Evolutionary conservation across 2,329 filamentous ascomycete genomes (phyloP), one percentile per base, ranked within the genome.

Genomic region (Alternaria sp.): DNA sequence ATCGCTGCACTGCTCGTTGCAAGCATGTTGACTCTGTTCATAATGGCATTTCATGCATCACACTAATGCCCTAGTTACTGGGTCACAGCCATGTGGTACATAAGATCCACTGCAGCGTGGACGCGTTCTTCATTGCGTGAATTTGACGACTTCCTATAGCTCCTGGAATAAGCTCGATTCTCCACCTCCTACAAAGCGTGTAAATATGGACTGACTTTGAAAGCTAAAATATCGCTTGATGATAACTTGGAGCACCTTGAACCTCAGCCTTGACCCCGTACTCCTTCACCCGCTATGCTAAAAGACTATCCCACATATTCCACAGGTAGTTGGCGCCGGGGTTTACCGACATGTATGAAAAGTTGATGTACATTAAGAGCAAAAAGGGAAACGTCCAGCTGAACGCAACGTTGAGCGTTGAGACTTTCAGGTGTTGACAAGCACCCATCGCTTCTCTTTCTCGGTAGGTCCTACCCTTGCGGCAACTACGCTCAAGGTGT

Each of bases 401-500:
- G 23, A 49, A 26, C 44, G 12, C 7, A 19, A 11, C 30, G 10
- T 15, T 40, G 9, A 23, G 23, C 25, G 7, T 40, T 43, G 40
- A 43, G 5, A 6, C 21, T n/a, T 19, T 72, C 59, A 74, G 7
- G 57, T 54, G 55, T 66, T 73, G 64, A 74, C 70, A 59, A 80
- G 61, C 44, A 75, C 84, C 89, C 90, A 91, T 70, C 84, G 85
- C 82, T 91, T 91, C 67, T 90, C 89, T 68, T 80, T 86, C 79
- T 83, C 86, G 67, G 85, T 90, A 72, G 84, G 85, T 64, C 85
- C 89, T 57, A 88, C 84, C 44, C 90, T 85, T 46, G 86, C 85
- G 10, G 92, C 92, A 56, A 92, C 83, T 10, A 81, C 80, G 64
- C 88, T 88, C 19, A 96, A 81, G 0, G 91, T 94, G 57, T 88